These are phyloP conservation scores for Chlorencoelia australis DNA, from an alignment of 2,329 filamentous ascomycete genomes.

Conservation along the genomic window DNA sequence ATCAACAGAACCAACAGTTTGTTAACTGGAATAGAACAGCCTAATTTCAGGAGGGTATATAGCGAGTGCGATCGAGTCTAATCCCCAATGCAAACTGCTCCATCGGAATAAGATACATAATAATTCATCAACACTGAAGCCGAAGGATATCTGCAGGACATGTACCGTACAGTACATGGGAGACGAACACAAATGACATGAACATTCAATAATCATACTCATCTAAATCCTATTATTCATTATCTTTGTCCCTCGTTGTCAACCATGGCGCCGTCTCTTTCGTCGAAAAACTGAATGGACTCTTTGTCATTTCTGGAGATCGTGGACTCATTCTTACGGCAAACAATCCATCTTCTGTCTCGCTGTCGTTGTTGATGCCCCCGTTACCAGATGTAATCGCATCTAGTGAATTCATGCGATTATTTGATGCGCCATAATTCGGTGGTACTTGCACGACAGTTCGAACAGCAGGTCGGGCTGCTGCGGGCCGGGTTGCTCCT, in stretches of 20 bases:
- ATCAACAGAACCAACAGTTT: no score
- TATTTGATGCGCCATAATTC: constrained; percentile 12
- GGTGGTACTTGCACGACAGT: constrained; percentile 26
- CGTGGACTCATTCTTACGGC: constrained; percentile 78
- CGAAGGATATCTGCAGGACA: no score
- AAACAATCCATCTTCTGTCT: constrained; percentile 73
- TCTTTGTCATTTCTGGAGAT: constrained; percentile 76
- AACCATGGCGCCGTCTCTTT: constrained; percentile 24
- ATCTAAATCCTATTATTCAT: no score
- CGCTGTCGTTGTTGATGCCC: constrained; percentile 28
- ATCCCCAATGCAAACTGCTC: no score
- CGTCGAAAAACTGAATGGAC: constrained; percentile 56
- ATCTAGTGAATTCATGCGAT: constrained; percentile 27
- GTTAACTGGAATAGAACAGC: no score
- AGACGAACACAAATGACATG: no score
- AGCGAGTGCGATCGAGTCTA: no score
- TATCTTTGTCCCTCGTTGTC: constrained; percentile 8
- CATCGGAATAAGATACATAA: no score
- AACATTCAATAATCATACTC: no score
- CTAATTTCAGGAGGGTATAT: no score
- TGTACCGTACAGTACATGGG: no score
- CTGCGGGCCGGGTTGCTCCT: constrained; percentile 30
- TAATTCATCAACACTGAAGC: no score
- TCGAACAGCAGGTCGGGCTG: constrained; percentile 25
- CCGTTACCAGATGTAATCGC: constrained; percentile 27